phyloP scores from a whole-genome alignment of 2,329 filamentous ascomycete genomes.

The Geoglossum cookeanum region DNA sequence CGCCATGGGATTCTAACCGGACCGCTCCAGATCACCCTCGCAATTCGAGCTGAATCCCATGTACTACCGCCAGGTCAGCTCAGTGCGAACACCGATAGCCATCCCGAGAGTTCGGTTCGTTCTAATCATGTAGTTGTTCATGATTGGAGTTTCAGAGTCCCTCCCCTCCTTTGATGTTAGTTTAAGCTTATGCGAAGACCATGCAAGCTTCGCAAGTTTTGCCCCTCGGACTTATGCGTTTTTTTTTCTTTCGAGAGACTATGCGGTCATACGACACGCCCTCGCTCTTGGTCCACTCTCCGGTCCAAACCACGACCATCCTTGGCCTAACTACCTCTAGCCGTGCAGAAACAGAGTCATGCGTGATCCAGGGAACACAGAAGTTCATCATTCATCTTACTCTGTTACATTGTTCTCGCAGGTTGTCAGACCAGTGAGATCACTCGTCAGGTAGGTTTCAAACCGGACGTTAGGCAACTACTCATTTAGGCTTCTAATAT shows the following conservation, averaged over 20 bases:
- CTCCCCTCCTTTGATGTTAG: not conserved
- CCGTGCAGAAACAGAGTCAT: not conserved
- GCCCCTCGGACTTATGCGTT: not conserved
- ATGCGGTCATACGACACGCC: not conserved
- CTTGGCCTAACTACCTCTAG: not conserved
- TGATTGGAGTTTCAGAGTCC: not conserved
- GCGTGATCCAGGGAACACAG: not conserved
- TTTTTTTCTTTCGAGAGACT: not conserved
- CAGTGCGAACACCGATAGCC: not conserved
- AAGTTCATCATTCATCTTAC: not conserved
- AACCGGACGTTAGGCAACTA: not conserved
- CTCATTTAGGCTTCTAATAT: not conserved
- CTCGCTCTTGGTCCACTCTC: not conserved
- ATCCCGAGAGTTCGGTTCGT: not conserved
- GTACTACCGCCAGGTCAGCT: not conserved
- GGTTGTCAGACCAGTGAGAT: not conserved
- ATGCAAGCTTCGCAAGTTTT: not conserved
- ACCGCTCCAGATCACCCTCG: not conserved
- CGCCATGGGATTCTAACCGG: not conserved
- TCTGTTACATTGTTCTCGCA: not conserved
- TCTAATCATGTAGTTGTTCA: not conserved
- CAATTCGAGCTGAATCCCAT: not conserved
- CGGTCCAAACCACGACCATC: not conserved
- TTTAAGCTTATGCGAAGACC: slow-evolving; percentile 1
- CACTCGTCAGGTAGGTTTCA: not conserved